Conservation (phyloP, 306 rosid species). For the Malus sieversii region DNA sequence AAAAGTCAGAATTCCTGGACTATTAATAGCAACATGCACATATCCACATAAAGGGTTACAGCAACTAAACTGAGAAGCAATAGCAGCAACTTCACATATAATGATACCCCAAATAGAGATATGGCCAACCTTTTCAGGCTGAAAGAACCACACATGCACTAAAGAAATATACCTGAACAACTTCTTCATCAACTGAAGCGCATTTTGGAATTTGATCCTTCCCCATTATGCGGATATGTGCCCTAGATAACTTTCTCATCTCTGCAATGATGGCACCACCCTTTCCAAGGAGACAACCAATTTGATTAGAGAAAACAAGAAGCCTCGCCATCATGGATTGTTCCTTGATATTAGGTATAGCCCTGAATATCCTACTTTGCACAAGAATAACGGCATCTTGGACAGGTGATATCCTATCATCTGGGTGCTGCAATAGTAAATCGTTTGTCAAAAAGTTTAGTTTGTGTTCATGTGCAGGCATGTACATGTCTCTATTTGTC, state of each 20-base stretch:
- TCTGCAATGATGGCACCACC: constrained; percentile 87
- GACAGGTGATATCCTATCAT: constrained; percentile 82
- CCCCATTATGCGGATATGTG: constrained; percentile 77
- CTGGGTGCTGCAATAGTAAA: constrained; percentile 74
- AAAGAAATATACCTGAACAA: constrained; percentile 60
- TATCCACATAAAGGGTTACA: constrained; percentile 7
- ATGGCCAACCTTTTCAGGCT: neutral
- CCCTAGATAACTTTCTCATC: constrained; percentile 88
- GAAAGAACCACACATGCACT: neutral
- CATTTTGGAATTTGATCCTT: constrained; percentile 85
- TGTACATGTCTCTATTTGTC: neutral
- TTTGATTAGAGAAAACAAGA: constrained; percentile 76
- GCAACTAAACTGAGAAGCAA: neutral
- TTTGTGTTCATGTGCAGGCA: neutral
- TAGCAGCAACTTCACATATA: neutral
- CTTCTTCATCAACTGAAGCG: constrained; percentile 85
- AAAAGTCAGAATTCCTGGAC: constrained; percentile 1
- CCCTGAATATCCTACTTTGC: constrained; percentile 66
- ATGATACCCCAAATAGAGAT: neutral
- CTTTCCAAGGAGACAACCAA: constrained; percentile 94
- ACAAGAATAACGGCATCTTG: constrained; percentile 96
- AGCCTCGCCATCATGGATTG: constrained; percentile 63
- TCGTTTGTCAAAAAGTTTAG: constrained; percentile 17
- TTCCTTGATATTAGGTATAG: constrained; percentile 61
- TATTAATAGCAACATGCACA: constrained; percentile 1